These are phyloP conservation scores for Sarocladium oryzae DNA, from an alignment of 2,329 filamentous ascomycete species.

Conservation along the genomic window DNA sequence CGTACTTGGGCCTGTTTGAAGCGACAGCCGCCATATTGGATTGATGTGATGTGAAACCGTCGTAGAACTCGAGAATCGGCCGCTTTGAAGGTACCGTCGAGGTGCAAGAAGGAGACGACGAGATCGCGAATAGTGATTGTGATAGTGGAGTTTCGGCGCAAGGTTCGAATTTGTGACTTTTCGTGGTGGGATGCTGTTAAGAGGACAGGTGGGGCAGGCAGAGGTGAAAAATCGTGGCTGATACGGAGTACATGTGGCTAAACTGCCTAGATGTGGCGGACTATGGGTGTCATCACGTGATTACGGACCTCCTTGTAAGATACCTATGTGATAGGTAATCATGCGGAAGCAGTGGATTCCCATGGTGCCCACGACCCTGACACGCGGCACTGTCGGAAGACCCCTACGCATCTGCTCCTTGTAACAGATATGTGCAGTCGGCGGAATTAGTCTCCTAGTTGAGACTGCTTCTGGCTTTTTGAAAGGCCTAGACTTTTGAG, in stretches of 20 bases:
- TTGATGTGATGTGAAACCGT: slow-evolving; percentile 8
- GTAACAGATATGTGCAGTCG: too few species aligned
- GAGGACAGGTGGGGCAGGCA: slow-evolving; percentile 24
- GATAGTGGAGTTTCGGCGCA: slow-evolving; percentile 32
- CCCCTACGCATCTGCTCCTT: background rate
- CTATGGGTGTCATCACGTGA: slow-evolving; percentile 8
- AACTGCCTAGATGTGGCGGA: slow-evolving; percentile 9
- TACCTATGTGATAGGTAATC: background rate
- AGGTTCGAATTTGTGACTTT: slow-evolving; percentile 33
- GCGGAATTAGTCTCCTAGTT: too few species aligned
- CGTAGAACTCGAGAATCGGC: background rate
- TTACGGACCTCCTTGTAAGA: background rate
- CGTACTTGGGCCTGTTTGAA: slow-evolving; percentile 35
- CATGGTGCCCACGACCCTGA: background rate
- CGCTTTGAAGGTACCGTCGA: background rate
- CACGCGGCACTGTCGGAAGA: background rate
- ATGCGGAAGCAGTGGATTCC: background rate
- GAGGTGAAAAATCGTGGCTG: background rate
- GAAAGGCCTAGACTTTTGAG: background rate
- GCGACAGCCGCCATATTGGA: slow-evolving; percentile 32
- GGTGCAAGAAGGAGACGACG: background rate
- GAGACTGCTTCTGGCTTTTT: too few species aligned
- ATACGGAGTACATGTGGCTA: slow-evolving; percentile 10
- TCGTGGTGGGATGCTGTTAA: slow-evolving; percentile 31
- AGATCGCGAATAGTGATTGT: slow-evolving; percentile 19